These are phyloP conservation scores for Penicillium soppii DNA, from an alignment of 495 filamentous ascomycete species.

Conservation along the genomic window DNA sequence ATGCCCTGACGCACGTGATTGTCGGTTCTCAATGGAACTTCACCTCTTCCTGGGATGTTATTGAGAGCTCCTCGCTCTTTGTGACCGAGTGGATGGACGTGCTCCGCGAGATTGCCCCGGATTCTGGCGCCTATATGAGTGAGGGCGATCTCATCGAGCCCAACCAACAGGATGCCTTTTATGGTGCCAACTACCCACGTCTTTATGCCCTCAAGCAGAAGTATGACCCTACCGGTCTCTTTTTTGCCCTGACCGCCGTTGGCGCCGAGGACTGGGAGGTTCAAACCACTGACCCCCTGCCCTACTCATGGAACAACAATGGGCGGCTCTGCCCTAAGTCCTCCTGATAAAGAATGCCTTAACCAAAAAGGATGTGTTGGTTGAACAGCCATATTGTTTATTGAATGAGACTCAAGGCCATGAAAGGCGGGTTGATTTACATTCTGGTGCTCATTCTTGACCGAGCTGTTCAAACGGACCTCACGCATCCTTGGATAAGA, in stretches of 20 bases:
- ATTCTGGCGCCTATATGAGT: conserved; percentile 15
- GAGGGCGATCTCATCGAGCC: conserved; percentile 51
- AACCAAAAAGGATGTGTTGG: conserved; percentile 24
- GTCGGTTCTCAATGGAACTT: conserved; percentile 10
- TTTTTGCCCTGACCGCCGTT: conserved; percentile 6
- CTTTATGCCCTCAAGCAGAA: conserved; percentile 22
- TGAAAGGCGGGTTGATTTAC: too few relatives aligned
- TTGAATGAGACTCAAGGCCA: too few relatives aligned
- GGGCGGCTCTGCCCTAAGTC: conserved; percentile 6
- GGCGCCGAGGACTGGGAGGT: conserved; percentile 11
- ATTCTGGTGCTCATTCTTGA: too few relatives aligned
- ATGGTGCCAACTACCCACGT: conserved; percentile 46
- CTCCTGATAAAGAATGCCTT: not conserved
- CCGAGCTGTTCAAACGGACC: too few relatives aligned
- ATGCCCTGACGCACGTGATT: conserved; percentile 4
- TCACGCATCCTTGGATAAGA: too few relatives aligned
- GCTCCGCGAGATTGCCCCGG: conserved; percentile 9
- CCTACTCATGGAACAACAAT: conserved; percentile 12
- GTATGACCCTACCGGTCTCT: conserved; percentile 1
- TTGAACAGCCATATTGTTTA: too few relatives aligned
- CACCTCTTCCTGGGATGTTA: conserved; percentile 4
- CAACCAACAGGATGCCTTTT: conserved; percentile 56
- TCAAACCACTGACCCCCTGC: conserved; percentile 7
- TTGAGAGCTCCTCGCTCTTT: conserved; percentile 1
- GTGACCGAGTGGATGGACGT: conserved; percentile 15